These are phyloP conservation scores for Phytophthora hibernalis DNA, from an alignment of 352 stramenopile species.

Conservation along the genomic window DNA sequence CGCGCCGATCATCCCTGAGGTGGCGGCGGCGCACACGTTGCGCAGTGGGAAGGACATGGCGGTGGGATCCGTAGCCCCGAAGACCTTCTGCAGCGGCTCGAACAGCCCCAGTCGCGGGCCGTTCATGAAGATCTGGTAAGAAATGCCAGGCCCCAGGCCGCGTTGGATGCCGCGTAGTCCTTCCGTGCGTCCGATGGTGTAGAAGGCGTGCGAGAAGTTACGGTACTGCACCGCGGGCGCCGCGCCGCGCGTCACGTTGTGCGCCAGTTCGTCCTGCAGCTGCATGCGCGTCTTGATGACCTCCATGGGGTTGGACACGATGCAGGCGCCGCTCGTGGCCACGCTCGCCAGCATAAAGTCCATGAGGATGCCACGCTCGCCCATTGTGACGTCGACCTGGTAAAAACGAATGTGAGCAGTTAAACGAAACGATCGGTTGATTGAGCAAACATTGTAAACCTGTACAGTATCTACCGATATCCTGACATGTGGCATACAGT, in stretches of 20 bases:
- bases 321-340: conserved; percentile 69
- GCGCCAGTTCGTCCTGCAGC: conserved; percentile 83
- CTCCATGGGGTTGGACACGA: conserved; percentile 91
- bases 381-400: conserved; percentile 22
- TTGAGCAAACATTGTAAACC: conserved; percentile 20
- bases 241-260: conserved; percentile 43
- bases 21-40: conserved; percentile 78
- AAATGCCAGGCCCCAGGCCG: conserved; percentile 77
- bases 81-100: conserved; percentile 80
- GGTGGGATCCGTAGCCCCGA: conserved; percentile 81
- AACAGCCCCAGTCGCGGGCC: conserved; percentile 79
- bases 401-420: conserved; percentile 14
- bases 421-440: not conserved
- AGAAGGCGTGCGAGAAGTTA: conserved; percentile 89
- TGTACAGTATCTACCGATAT: not conserved
- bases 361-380: conserved; percentile 60
- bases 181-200: conserved; percentile 81
- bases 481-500: not conserved
- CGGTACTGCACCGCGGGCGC: conserved; percentile 71
- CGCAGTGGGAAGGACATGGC: conserved; percentile 75
- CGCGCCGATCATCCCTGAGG: conserved; percentile 80
- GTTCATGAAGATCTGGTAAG: conserved; percentile 88
- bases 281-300: conserved; percentile 92
- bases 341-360: conserved; percentile 77
- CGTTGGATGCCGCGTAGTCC: conserved; percentile 82